Evolutionary conservation across 2,329 filamentous ascomycete genomes (phyloP), one percentile per base, ranked within the genome.

Genomic region (Xylaria sp.): DNA sequence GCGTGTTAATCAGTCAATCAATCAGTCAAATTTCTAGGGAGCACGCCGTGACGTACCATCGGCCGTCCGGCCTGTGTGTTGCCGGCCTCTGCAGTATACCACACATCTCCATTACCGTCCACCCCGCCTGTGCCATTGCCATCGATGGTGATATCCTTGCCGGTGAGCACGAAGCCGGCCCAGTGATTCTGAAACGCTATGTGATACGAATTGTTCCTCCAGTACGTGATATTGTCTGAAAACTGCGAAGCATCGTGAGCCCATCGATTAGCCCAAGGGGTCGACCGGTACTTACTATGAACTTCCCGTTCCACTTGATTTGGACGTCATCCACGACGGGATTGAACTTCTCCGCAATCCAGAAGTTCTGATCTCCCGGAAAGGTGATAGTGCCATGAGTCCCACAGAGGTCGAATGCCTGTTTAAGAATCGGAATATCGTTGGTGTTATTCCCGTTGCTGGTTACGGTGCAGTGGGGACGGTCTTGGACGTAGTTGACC

Each of bases 161-260:
- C 86, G 0, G 81, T 83, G 53, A 88, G 77, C 21, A 87, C 71
- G 67, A 88, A 86, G 18, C 83, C 82, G 0, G 86, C 86, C n/a
- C 76, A 77, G 70, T 88, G 86, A 72, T 88, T 88, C 72, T 88
- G 86, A 70, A 88, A 88, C 3, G 78, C 76, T 40, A 88, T 80
- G 8, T 80, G 83, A 69, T 87, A 88, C 0, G 83, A 82, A 68
- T 87, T 84, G 54, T 83, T 82, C 60, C 86, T 80, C 86, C 86
- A 88, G 75, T 87, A 87, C 21, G 76, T 74, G n/a, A 87, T 76
- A 73, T 88, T 79, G 55, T 84, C 80, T 1, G 84, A 85, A 69
- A 85, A 81, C 63, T 65, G 12, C 3, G 21, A 54, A 8, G 37
- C 12, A 4, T 44, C 12, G 13, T 60, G 21, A 60, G 47, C n/a